phyloP scores from a whole-genome alignment of 441 rosid species.

The Jatropha multifida region DNA sequence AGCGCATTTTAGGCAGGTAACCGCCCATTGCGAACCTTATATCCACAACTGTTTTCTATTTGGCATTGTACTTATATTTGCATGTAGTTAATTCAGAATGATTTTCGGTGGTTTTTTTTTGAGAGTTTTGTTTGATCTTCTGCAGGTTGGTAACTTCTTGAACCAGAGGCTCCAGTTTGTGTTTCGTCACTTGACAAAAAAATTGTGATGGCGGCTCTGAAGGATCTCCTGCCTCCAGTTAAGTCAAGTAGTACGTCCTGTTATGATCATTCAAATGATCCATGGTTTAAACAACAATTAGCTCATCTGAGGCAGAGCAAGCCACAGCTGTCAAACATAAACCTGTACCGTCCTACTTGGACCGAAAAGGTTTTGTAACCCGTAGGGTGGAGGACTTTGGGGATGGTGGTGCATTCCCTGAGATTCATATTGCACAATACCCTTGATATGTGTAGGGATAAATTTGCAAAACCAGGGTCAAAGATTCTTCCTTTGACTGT shows the following conservation, averaged over 20 bases:
- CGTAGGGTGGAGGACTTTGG: conserved; percentile 86
- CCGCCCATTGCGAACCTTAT: too few species aligned
- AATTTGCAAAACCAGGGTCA: conserved; percentile 62
- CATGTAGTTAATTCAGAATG: not conserved
- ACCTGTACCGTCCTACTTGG: conserved; percentile 65
- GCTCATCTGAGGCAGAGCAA: conserved; percentile 45
- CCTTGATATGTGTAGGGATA: conserved; percentile 85
- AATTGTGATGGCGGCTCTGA: conserved; percentile 51
- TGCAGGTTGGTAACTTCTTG: not conserved
- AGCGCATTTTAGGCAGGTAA: too few species aligned
- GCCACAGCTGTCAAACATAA: conserved; percentile 41
- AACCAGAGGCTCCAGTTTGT: not conserved
- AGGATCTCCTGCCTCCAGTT: conserved; percentile 65
- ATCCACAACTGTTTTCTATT: not conserved
- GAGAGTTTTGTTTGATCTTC: not conserved
- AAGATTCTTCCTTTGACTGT: conserved; percentile 81
- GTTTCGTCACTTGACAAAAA: not conserved
- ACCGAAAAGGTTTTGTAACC: conserved; percentile 77
- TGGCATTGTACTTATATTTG: not conserved
- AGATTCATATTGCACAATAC: conserved; percentile 86
- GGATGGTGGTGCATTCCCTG: conserved; percentile 99
- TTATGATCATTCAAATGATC: conserved; percentile 86
- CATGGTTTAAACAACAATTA: conserved; percentile 84
- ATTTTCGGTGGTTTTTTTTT: not conserved
- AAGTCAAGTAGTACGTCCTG: conserved; percentile 51